A percentile compares a stretch with the other conserved stretches of the same genome.
These are phyloP conservation scores for Tricharina praecox DNA, from an alignment of 495 filamentous ascomycete genomes.

Conservation along the genomic window DNA sequence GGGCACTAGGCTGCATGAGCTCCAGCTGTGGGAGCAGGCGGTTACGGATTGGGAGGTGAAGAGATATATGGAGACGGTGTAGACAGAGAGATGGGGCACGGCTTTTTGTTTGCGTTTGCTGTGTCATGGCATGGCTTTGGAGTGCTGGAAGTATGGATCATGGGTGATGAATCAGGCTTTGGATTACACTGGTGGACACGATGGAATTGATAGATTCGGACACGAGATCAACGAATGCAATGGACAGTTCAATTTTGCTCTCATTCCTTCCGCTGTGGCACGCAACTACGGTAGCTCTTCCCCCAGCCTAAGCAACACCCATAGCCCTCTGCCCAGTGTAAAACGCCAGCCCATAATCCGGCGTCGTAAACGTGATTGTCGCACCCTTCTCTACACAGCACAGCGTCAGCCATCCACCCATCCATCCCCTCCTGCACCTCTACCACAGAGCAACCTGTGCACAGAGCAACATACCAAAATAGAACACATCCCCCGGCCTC, in stretches of 20 bases:
- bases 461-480: slow-evolving; percentile 28
- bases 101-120: too few relatives aligned
- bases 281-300: too few relatives aligned
- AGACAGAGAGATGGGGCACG: too few relatives aligned
- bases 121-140: too few relatives aligned
- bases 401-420: not conserved
- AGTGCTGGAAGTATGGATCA: too few relatives aligned
- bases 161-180: too few relatives aligned
- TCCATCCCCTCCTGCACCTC: not conserved
- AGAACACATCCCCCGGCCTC: slow-evolving; percentile 55
- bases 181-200: too few relatives aligned
- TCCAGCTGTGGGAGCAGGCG: slow-evolving; percentile 63
- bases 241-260: too few relatives aligned
- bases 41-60: slow-evolving; percentile 42
- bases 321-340: slow-evolving; percentile 34
- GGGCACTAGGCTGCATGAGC: slow-evolving; percentile 83
- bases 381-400: slow-evolving; percentile 41
- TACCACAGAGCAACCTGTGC: too few relatives aligned
- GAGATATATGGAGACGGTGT: slow-evolving; percentile 61
- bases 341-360: slow-evolving; percentile 54
- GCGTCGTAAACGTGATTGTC: slow-evolving; percentile 58
- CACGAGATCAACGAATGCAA: too few relatives aligned
- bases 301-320: slow-evolving; percentile 1
- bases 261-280: too few relatives aligned
- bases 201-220: too few relatives aligned